Base-by-base conservation (phyloP, 257 asterid genomes). In the Capsicum pubescens region DNA sequence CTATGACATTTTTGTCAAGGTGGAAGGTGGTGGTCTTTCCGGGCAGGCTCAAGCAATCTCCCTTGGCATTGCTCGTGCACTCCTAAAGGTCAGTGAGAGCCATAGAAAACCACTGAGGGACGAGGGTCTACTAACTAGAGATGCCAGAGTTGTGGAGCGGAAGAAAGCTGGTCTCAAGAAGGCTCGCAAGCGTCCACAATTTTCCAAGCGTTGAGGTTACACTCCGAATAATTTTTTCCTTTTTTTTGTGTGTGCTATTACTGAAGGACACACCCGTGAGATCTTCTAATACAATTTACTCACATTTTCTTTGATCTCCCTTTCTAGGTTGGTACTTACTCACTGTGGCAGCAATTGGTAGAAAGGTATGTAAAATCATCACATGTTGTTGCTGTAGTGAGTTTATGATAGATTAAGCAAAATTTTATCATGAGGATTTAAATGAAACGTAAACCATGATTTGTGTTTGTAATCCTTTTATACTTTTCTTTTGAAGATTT, bases 41-140 rank as follows among this genome's bases (percentile, higher is more conserved):
- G 99, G 99, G 10, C 99, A 97, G 83, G 97, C 99, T 50, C 99
- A 97, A 86, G 99, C 99, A 12, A 91, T 95, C 50, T 92, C 93
- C 39, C 95, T 97, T 58, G 99, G 99, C 70, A 86, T 97, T 87
- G 98, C 99, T 85, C 97, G 99, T 57, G 99, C 99, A 7, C 84
- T 95, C 87, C 90, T 97, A 84, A 97, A 97, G 90, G 95, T 94
- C 83, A 95, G 99, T 58, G 97, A 84, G 85, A 94, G 90, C 90
- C 97, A 95, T 71, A 90, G 99, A 87, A 42, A 87, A 76, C 97
- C 98, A 57, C 71, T 97, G 89, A 94, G 92, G 89, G 95, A 87
- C 58, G 95, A 95, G 89, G 99, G 99, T 59, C 93, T 95, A n/a
- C 91, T 97, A 76, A 97, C 99, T 5, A 88, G 99, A 86, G 99